Base-by-base conservation (phyloP, 352 stramenopile species). In the Globisporangium nodosum region DNA sequence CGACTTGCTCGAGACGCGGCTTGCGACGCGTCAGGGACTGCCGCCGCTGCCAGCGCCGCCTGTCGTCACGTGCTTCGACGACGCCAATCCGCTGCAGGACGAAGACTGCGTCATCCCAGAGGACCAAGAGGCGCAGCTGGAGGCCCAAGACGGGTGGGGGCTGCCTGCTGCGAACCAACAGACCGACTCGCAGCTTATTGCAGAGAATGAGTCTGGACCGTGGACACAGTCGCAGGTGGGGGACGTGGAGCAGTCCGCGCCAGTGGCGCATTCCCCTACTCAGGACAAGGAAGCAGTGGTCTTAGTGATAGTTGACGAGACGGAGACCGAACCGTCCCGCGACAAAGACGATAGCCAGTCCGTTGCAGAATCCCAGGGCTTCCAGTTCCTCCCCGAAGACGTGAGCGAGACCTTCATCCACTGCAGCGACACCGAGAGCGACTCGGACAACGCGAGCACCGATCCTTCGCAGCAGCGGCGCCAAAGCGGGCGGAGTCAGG, bases 111-210 rank as follows among this genome's bases (percentile, higher is more conserved):
- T 81, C 20, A 87, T 91, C 30, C 71, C 75, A 1, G 70, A 85
- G 51, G 77, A 89, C 3, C 77, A 90, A 54, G 74, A 86, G 50
- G 67, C 66, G 33, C 61, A 75, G 33, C 46, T 89, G 39, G 70
- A 85, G 39, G 63, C 68, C 11, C 75, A 88, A 46, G 79, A 87
- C 15, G 81, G 69, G 1, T 91, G 81, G 81, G 70, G 61, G 0
- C 52, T 16, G 20, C 56, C 54, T 13, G 21, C 40, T 0, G 58
- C 61, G 18, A 48, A 24, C 30, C 59, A 71, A 30, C 65, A 55
- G 2, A 87, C 71, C 1, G 81, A 88, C 48, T 90, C 81, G 53
- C 71, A 90, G 56, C 56, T 90, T n/a, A 90, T 90, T 48, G 73
- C 69, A 5, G 76, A 88, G 49, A 88, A 90, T 39, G 81, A 77